A percentile compares a stretch with the other conserved stretches of the same genome.
These are phyloP conservation scores for Myriosclerotinia scirpicola DNA, from an alignment of 2,329 filamentous ascomycete species.

Conservation along the genomic window DNA sequence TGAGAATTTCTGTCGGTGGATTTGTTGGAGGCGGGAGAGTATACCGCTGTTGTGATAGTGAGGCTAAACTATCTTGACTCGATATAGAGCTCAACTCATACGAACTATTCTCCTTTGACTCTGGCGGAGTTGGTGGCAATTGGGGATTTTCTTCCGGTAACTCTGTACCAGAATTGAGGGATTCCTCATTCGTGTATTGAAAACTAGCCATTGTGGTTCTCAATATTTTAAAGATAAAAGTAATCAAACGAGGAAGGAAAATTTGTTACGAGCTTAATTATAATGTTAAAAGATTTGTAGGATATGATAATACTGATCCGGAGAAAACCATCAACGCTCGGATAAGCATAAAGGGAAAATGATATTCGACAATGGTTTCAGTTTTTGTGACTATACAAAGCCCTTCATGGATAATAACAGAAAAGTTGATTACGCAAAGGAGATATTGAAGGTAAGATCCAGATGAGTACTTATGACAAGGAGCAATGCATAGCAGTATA, in stretches of 20 bases:
- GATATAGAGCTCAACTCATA: constrained; percentile 32
- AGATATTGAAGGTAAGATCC: neutral
- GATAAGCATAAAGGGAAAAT: neutral
- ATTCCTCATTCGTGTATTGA: neutral
- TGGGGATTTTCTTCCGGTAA: neutral
- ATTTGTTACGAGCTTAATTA: neutral
- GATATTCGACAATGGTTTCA: constrained; percentile 6
- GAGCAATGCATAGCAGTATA: constrained; percentile 5
- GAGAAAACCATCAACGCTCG: neutral
- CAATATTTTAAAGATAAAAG: neutral
- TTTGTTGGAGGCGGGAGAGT: constrained; percentile 67
- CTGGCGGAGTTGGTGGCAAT: constrained; percentile 38
- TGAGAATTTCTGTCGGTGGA: constrained; percentile 60
- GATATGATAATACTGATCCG: neutral
- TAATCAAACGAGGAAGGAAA: neutral
- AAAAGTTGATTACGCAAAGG: neutral
- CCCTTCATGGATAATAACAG: neutral
- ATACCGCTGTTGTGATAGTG: constrained; percentile 29
- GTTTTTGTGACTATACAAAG: neutral
- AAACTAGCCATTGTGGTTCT: constrained; percentile 2
- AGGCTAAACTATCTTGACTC: constrained; percentile 28
- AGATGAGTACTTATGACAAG: constrained; percentile 3
- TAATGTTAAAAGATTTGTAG: neutral
- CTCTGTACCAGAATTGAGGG: neutral
- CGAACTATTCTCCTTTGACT: constrained; percentile 34